Evolutionary conservation across 1,139 yeast genomes (phyloP), one percentile per base, ranked within the genome.

Genomic region (Yamadazyma dendronema): DNA sequence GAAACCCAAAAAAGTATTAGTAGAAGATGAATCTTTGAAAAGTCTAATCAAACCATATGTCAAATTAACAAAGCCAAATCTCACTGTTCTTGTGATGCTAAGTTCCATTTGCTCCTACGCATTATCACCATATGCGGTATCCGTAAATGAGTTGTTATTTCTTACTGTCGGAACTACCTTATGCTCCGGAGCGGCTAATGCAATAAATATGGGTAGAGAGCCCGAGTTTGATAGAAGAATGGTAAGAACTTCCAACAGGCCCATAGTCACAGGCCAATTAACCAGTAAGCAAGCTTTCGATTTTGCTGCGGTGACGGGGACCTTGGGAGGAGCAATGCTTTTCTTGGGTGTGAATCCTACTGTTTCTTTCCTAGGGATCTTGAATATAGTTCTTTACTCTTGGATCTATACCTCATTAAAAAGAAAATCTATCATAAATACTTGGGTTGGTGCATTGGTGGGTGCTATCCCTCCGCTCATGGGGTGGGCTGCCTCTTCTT

Each of bases 401-500:
- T 90, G 97, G 84, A 62, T 84, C 1, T 92, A 92, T 63, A 92
- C 99, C 0, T 84, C 97, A 0, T 67, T 94, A 56, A 92, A 92
- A 56, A 74, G 99, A 38, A 78, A 72, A 46, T 81, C 88, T 14
- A 92, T 92, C 35, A 58, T 85, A 31, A 92, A 92, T 59, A 92
- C 99, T 1, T 92, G 99, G 99, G 94, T 92, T 1, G 99, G 99
- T 16, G 98, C 98, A 1, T 58, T 94, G 8, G 98, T 94, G 3
- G 99, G 99, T 3, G 97, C 97, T 0, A 85, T 92, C 29, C 98
- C 99, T 1, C 99, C 99, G 23, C 72, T 94, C 37, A 92, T 92
- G 99, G 99, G 99, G 2, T 92, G 98, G 98, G 96, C 96, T 1
- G 96, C 97, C 0, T 85, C 96, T 3, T 79, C 87, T 2, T 79